phyloP scores from a whole-genome alignment of 306 rosid genomes.

The Vigna unguiculata region DNA sequence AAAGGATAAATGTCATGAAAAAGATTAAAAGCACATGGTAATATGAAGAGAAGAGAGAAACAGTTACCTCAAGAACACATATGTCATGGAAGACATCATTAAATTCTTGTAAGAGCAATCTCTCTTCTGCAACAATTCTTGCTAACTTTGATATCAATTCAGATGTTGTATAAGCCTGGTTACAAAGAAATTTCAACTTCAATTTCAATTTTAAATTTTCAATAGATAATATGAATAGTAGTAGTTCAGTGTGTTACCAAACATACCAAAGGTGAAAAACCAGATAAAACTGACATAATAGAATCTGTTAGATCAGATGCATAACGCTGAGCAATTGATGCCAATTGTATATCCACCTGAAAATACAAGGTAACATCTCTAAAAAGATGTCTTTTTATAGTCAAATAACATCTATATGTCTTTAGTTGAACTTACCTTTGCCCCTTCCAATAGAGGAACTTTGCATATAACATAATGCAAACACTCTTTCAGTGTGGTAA shows the following conservation, averaged over 20 bases:
- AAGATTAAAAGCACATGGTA: no score
- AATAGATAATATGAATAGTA: not conserved
- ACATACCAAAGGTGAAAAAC: conserved; percentile 57
- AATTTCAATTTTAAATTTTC: not conserved
- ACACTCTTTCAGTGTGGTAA: conserved; percentile 49
- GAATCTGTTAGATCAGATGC: conserved; percentile 63
- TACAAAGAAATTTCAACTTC: conserved; percentile 14
- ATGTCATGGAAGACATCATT: conserved; percentile 53
- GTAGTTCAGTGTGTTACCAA: not conserved
- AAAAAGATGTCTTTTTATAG: not conserved
- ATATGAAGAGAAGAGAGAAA: no score
- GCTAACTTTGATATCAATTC: conserved; percentile 64
- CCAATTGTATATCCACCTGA: conserved; percentile 57
- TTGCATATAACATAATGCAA: conserved; percentile 62
- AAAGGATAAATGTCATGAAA: not conserved
- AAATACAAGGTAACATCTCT: not conserved
- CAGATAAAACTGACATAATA: conserved; percentile 44
- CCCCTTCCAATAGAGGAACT: conserved; percentile 74
- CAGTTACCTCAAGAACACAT: conserved; percentile 67
- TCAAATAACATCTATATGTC: not conserved
- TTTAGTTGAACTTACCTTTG: conserved; percentile 55
- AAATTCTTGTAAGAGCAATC: conserved; percentile 64
- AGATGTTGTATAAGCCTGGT: conserved; percentile 61
- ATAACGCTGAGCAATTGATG: conserved; percentile 40
- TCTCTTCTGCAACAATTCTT: conserved; percentile 66